Base-by-base conservation (phyloP, 345 rosid species). In the Eucalyptus pumila region DNA sequence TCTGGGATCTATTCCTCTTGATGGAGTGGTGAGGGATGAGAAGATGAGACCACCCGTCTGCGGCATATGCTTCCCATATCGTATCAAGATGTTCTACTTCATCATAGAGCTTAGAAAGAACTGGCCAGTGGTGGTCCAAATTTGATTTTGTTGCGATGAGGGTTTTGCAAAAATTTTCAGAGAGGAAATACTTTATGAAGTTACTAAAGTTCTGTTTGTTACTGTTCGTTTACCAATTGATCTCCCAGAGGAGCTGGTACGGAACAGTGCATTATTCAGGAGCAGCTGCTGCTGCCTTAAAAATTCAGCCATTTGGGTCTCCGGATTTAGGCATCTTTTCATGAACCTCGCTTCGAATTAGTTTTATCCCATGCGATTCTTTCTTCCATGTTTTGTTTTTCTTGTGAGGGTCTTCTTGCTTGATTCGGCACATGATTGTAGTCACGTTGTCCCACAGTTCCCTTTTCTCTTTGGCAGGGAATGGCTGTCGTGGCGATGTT, bases 401-500 rank as follows among this genome's bases (percentile, higher is more conserved):
- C 45, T 89, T 72, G 81, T 34, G 81, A 5, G 81, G 42, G 44
- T 72, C 44, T 72, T 72, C 45, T 34, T 72, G 44, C 44, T 72
- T 72, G 81, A 72, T 72, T 9, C 26, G 26, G 81, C 8, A 1
- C 44, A 34, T 72, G 44, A 34, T 72, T 2, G 44, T 17, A 1
- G 26, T 72, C 0, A 17, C 12, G 2, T 9, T 72, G 24, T 19
- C 81, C 24, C 26, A 34, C 81, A 72, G 81, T 72, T 72, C 81
- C 42, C 11, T 72, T 72, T 34, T 72, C 3, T 37, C 24, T 37
- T 72, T 72, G 44, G 26, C 24, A 97, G 98, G 98, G 96, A 80
- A 89, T 96, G 32, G 96, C 98, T 34, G 97, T 96, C 51, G 98
- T 96, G 85, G 98, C 98, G 40, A 95, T 97, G 54, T 89, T 97